Percentiles rank a stretch among this genome's conserved stretches.
Evolutionary conservation across 1,284 basidiomycete genomes (phyloP).

Genomic region (Sparassis latifolia): DNA sequence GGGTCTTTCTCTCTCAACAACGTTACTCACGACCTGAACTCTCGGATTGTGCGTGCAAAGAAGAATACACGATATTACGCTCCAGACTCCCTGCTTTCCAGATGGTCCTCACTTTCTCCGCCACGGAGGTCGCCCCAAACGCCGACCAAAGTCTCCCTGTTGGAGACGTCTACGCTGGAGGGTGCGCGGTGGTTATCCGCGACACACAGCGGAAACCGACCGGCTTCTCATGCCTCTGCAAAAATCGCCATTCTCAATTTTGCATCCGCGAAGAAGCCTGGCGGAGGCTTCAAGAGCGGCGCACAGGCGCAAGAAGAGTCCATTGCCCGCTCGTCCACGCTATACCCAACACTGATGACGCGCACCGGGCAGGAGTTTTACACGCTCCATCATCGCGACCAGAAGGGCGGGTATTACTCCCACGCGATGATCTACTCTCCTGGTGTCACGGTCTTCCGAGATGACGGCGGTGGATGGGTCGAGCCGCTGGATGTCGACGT

Average conservation of each 20-base stretch:
- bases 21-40: constrained; percentile 23
- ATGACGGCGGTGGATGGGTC: constrained; percentile 48
- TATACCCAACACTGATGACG: constrained; percentile 54
- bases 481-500: constrained; percentile 53
- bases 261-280: constrained; percentile 62
- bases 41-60: constrained; percentile 25
- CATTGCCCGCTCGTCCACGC: constrained; percentile 60
- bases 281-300: constrained; percentile 61
- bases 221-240: constrained; percentile 9
- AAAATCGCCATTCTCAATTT: constrained; percentile 62
- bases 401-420: constrained; percentile 50
- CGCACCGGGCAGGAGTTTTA: constrained; percentile 50
- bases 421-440: constrained; percentile 68
- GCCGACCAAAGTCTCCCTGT: constrained; percentile 31
- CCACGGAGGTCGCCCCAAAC: constrained; percentile 3
- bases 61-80: constrained; percentile 36
- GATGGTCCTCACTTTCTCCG: constrained; percentile 26
- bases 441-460: constrained; percentile 45
- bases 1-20: constrained; percentile 22
- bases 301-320: constrained; percentile 70
- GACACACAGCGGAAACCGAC: constrained; percentile 6
- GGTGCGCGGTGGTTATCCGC: constrained; percentile 31
- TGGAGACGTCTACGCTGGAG: constrained; percentile 49
- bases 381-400: constrained; percentile 42
- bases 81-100: constrained; percentile 31